phyloP scores from a whole-genome alignment of 257 asterid genomes.

The Capsicum baccatum region DNA sequence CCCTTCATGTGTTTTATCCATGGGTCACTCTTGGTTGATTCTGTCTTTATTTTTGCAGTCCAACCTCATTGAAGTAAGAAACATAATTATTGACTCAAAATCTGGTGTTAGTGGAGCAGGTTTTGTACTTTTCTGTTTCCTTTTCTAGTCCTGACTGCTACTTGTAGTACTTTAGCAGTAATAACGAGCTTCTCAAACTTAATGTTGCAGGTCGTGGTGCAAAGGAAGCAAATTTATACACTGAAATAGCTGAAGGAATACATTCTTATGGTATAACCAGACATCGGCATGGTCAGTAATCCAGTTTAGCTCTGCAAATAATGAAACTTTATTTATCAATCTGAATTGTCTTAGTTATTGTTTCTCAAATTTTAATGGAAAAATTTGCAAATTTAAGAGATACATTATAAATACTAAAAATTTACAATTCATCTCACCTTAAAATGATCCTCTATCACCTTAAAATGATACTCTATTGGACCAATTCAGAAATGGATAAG shows the following conservation, averaged over 20 bases:
- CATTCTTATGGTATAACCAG: slow-evolving; percentile 84
- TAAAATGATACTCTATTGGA: background rate
- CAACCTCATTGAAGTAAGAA: slow-evolving; percentile 69
- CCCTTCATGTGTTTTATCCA: slow-evolving; percentile 19
- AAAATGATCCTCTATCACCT: background rate
- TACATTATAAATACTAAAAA: background rate
- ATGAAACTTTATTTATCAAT: slow-evolving; percentile 9
- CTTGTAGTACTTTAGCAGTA: slow-evolving; percentile 15
- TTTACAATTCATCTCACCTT: background rate
- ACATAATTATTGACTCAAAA: slow-evolving; percentile 89
- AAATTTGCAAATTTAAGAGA: slow-evolving; percentile 8
- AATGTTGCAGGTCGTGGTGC: slow-evolving; percentile 82
- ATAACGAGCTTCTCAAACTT: slow-evolving; percentile 32
- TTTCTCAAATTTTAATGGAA: background rate
- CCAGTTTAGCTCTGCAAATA: background rate
- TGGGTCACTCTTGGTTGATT: slow-evolving; percentile 18
- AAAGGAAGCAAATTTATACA: slow-evolving; percentile 88
- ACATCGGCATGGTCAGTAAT: slow-evolving; percentile 90
- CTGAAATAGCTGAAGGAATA: slow-evolving; percentile 98
- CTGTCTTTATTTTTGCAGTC: slow-evolving; percentile 58
- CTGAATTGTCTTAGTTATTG: background rate
- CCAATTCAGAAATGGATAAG: slow-evolving; percentile 9
- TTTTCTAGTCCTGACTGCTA: slow-evolving; percentile 12
- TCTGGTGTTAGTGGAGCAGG: slow-evolving; percentile 99
- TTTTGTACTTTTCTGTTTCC: slow-evolving; percentile 37